phyloP scores from a whole-genome alignment of 805 yeast genomes.

The Yarrowia alimentaria region DNA sequence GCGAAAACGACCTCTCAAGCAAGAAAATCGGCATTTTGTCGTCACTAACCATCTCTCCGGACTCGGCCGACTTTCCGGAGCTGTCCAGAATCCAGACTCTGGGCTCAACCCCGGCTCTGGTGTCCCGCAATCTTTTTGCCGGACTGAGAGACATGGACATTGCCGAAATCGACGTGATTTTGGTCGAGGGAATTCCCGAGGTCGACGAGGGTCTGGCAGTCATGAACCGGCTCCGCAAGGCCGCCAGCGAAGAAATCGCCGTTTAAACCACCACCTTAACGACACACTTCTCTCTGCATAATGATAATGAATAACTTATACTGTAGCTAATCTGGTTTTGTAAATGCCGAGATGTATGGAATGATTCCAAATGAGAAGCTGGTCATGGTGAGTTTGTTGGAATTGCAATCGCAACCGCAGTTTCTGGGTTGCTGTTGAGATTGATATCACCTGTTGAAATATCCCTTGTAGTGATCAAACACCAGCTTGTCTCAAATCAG shows the following conservation, averaged over 20 bases:
- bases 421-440: too few species aligned
- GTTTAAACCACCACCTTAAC: too few species aligned
- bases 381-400: too few species aligned
- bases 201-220: constrained; percentile 84
- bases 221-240: constrained; percentile 86
- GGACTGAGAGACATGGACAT: constrained; percentile 74
- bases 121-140: constrained; percentile 74
- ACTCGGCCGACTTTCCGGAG: constrained; percentile 31
- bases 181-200: constrained; percentile 81
- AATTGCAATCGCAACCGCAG: too few species aligned
- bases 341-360: too few species aligned
- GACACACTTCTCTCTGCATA: too few species aligned
- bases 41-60: constrained; percentile 10
- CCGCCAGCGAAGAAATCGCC: constrained; percentile 48
- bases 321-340: too few species aligned
- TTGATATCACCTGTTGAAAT: too few species aligned
- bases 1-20: not conserved
- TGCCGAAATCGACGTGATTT: constrained; percentile 58
- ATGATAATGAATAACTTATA: too few species aligned
- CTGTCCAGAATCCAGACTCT: constrained; percentile 34
- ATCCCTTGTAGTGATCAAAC: too few species aligned
- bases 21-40: constrained; percentile 29
- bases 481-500: too few species aligned
- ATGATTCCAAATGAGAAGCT: too few species aligned
- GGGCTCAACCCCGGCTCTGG: constrained; percentile 54